Evolutionary conservation across 1,284 basidiomycete genomes (phyloP), one percentile per base, ranked within the genome.

Genomic region (Microbotryomycetes sp.): DNA sequence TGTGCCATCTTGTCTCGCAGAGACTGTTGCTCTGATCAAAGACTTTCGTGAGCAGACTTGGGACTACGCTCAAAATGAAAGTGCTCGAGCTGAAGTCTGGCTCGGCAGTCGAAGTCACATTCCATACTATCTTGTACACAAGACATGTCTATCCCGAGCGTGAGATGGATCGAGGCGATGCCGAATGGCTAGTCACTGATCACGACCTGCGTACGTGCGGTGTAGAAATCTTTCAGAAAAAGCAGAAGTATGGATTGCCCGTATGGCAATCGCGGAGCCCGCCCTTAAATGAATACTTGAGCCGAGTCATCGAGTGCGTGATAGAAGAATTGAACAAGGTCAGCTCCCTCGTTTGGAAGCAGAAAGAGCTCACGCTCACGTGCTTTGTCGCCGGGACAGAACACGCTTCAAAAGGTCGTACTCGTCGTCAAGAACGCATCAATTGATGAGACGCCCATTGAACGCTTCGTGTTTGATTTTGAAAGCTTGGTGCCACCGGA

Each of bases 181-280:
- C n/a, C n/a, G n/a, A n/a, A n/a, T n/a, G n/a, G n/a, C n/a, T n/a
- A n/a, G n/a, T n/a, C n/a, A n/a, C n/a, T n/a, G n/a, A n/a, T n/a
- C n/a, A n/a, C n/a, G n/a, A n/a, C n/a, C n/a, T n/a, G n/a, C n/a
- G n/a, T n/a, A n/a, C n/a, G n/a, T 18, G 35, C 18, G 35, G 11
- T 18, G 9, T 41, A 73, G 88, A 89, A 35, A 80, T 94, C 15
- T 97, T 97, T 73, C 80, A 87, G 26, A 82, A 90, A 52, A 81
- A 89, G 53, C 87, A 87, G 74, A 92, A 91, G 73, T 94, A 92
- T 75, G 85, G 89, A 57, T 87, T 87, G 0, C 86, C 90, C 0
- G 89, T 94, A 23, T 96, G 86, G 73, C 90, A 96, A 76, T 91
- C 89, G 4, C 86, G 91, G 5, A 89, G 93, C 72, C 91, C 91